Conservation (phyloP, 139 green algal species). For the Chlorella sp. region DNA sequence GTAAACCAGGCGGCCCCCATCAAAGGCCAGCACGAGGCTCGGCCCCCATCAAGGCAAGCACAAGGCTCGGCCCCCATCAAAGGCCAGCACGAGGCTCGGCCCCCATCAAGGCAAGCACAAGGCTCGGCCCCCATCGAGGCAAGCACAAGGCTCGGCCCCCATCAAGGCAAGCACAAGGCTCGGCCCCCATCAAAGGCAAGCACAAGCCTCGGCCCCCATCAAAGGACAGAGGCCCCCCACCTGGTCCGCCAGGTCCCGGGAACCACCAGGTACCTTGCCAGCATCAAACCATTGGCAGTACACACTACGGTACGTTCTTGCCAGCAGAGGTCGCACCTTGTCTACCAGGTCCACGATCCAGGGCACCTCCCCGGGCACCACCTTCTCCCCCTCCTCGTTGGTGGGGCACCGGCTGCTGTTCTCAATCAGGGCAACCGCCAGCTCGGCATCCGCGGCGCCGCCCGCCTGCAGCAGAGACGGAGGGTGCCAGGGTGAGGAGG, state of each 20-base stretch:
- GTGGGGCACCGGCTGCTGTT: slow-evolving; percentile 69
- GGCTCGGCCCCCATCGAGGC: too few relatives aligned
- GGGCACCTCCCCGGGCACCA: slow-evolving; percentile 40
- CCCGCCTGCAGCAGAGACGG: not conserved
- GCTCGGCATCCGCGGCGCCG: slow-evolving; percentile 16
- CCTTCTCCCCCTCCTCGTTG: slow-evolving; percentile 71
- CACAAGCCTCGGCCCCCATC: too few relatives aligned
- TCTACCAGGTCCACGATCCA: slow-evolving; percentile 61
- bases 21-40: too few relatives aligned
- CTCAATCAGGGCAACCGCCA: slow-evolving; percentile 67
- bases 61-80: too few relatives aligned
- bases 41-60: too few relatives aligned
- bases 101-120: too few relatives aligned
- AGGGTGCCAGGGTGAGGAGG: not conserved
- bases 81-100: too few relatives aligned
- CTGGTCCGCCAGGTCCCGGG: not conserved
- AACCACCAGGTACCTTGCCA: not conserved
- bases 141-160: too few relatives aligned
- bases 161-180: too few relatives aligned
- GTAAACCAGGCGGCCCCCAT: too few relatives aligned
- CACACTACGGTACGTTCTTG: not conserved
- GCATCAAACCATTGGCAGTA: not conserved
- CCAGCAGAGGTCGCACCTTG: slow-evolving; percentile 22
- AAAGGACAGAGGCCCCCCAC: not conserved
- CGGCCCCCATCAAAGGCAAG: too few relatives aligned